Base-by-base conservation (phyloP, 179 eudicot genomes). In the Patellifolia procumbens region DNA sequence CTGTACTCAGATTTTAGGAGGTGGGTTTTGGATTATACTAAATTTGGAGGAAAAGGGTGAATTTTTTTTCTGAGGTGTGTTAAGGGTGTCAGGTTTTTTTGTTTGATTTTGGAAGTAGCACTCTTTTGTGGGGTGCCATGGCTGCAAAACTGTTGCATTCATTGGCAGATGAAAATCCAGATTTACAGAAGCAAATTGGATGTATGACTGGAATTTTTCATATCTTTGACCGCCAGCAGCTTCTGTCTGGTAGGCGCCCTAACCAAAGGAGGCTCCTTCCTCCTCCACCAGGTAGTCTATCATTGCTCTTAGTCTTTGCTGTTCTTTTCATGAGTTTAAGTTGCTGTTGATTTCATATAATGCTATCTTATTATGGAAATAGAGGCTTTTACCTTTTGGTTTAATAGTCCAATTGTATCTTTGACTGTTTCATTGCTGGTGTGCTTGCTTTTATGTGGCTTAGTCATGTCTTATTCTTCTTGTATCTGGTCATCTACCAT, bases 151-250 rank as follows among this genome's bases (percentile, higher is more conserved):
- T 91, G 75, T 80, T 95, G 81, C 95, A 91, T 84, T 86, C 99
- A n/a, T 86, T 95, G 77, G 87, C 96, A 37, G 98, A 95, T 82
- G 99, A 93, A 37, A 90, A 93, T 76, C 89, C 90, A 51, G 99
- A 95, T 83, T 88, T 93, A 87, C 93, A 89, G 81, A 95, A 89
- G 85, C 97, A 95, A 78, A 93, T 90, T 46, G 99, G 99, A 74
- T 93, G 96, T 74, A 91, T 93, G 98, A 90, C 87, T 70, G 99
- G 99, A 11, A 89, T 91, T 68, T 85, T 91, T 74, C 98, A 93
- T 73, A 76, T 90, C 76, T 93, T 95, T 71, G 99, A 95, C 68
- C 93, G 95, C 6, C 97, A 89, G 3, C 87, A 90, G 13, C 72
- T 93, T 13, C 61, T 88, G 28, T 68, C 91, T 39, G 84, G 90